A percentile compares a stretch with the other conserved stretches of the same genome.
Conservation (phyloP, 352 stramenopile species). For the Phytophthora niederhauseri region DNA sequence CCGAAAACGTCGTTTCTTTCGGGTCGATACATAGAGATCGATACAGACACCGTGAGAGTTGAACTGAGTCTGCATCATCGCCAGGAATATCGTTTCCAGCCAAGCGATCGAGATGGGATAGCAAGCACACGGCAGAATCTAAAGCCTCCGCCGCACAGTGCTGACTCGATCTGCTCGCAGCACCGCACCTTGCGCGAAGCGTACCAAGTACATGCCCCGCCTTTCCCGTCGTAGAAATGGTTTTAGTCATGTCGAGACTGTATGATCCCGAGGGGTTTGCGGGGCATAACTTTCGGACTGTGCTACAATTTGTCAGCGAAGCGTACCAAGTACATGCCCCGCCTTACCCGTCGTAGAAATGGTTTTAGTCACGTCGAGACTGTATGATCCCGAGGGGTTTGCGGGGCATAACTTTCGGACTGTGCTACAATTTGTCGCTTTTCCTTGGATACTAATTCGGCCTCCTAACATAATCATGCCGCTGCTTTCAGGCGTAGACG, state of each 20-base stretch:
- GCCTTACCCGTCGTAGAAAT: constrained; percentile 65
- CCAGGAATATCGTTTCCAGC: constrained; percentile 73
- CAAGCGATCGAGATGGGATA: constrained; percentile 82
- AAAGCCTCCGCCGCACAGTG: constrained; percentile 55
- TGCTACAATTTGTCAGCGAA: constrained; percentile 37
- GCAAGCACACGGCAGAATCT: constrained; percentile 74
- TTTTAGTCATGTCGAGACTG: constrained; percentile 52
- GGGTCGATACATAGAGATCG: constrained; percentile 83
- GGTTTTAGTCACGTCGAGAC: constrained; percentile 49
- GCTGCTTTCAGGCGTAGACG: constrained; percentile 22
- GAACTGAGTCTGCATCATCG: constrained; percentile 78
- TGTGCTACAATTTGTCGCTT: constrained; percentile 23
- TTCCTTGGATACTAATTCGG: constrained; percentile 34
- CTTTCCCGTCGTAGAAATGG: constrained; percentile 60
- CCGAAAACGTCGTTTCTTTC: constrained; percentile 72
- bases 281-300: constrained; percentile 42
- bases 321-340: constrained; percentile 47
- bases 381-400: constrained; percentile 49
- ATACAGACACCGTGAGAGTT: constrained; percentile 80
- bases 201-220: constrained; percentile 52
- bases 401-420: constrained; percentile 41
- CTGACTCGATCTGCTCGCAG: constrained; percentile 35
- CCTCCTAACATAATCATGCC: constrained; percentile 59
- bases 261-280: constrained; percentile 48
- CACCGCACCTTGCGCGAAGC: constrained; percentile 55